Base-by-base conservation (phyloP, 331 rosid genomes). In the Phaseolus coccineus region DNA sequence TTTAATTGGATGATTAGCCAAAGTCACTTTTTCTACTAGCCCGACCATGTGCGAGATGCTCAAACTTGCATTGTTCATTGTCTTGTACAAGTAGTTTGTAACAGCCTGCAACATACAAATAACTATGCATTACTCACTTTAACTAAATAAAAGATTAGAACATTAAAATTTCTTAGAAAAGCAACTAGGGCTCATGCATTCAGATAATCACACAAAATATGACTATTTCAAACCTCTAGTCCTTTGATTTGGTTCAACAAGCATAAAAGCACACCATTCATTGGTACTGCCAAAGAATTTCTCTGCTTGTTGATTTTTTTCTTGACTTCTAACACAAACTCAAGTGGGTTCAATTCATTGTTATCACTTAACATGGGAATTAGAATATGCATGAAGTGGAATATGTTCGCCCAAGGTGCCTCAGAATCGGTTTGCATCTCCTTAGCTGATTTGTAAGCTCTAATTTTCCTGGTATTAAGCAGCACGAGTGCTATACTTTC, bases 331-430 rank as follows among this genome's bases (percentile, higher is more conserved):
- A 58, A 70, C 62, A 79, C 82, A 59, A 19, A 79, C 30, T 70
- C 64, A 69, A 78, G 82, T 30, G 88, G 85, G 78, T 74, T 73
- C 53, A 61, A 30, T 14, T 14, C 7, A 47, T 19, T 71, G 28
- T 63, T 5, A 4, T 87, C 79, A 35, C 69, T 25, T 4, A 85
- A 40, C 27, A 63, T 31, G 3, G 88, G 91, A 22, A 87, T 68
- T 0, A 73, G 64, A 30, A 77, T n/a, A 19, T 73, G 84, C 77
- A 87, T 68, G 80, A 82, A 80, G 55, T 82, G 40, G 19, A 87
- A 55, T 31, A 40, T 77, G 51, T 87, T 87, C 50, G 88, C 88
- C 91, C 91, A 87, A 11, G 80, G 44, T 57, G 69, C 69, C 28
- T 70, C 58, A 9, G 76, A 48, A 44, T 82, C 22, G 27, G 63